Evolutionary conservation across 1,284 basidiomycete genomes (phyloP).

Genomic region (Cryptococcus depauperatus): DNA sequence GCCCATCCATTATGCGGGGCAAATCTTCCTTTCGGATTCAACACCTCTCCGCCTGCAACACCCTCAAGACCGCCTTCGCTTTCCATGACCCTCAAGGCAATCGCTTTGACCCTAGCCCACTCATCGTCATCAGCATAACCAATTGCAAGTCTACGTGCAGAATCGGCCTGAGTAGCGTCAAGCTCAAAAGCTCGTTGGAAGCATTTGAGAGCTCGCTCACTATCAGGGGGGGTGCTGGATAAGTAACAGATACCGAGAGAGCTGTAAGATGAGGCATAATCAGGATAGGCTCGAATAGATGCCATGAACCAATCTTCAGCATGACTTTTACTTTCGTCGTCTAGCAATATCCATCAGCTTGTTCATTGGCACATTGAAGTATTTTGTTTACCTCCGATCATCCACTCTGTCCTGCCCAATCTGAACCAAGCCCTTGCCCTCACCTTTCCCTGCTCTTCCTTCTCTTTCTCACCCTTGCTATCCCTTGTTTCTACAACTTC

Average conservation of each 20-base stretch:
- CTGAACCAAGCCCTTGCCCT: slow-evolving; percentile 76
- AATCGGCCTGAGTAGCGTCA: slow-evolving; percentile 77
- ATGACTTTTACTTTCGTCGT: slow-evolving; percentile 49
- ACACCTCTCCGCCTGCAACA: slow-evolving; percentile 50
- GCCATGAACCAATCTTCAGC: slow-evolving; percentile 76
- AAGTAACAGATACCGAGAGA: slow-evolving; percentile 90
- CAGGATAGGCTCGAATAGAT: slow-evolving; percentile 65
- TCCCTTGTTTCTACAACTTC: slow-evolving; percentile 56
- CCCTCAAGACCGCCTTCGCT: slow-evolving; percentile 74
- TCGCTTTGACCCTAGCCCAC: slow-evolving; percentile 92
- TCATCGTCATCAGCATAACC: slow-evolving; percentile 88
- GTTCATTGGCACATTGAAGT: not conserved
- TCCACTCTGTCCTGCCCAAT: slow-evolving; percentile 70
- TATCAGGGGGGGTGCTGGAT: slow-evolving; percentile 63
- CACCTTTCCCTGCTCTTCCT: slow-evolving; percentile 38
- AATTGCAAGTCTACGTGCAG: slow-evolving; percentile 73
- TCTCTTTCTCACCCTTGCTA: slow-evolving; percentile 51
- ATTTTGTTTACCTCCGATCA: slow-evolving; percentile 55
- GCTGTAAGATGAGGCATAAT: slow-evolving; percentile 86
- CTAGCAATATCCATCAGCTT: slow-evolving; percentile 8
- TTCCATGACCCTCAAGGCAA: slow-evolving; percentile 83
- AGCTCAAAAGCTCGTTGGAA: slow-evolving; percentile 99
- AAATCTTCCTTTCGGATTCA: slow-evolving; percentile 47
- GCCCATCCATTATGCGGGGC: slow-evolving; percentile 88
- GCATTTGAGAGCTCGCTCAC: slow-evolving; percentile 80